Evolutionary conservation across 306 rosid species (phyloP), one percentile per base, ranked within the genome.

Genomic region (Quercus mongolica): DNA sequence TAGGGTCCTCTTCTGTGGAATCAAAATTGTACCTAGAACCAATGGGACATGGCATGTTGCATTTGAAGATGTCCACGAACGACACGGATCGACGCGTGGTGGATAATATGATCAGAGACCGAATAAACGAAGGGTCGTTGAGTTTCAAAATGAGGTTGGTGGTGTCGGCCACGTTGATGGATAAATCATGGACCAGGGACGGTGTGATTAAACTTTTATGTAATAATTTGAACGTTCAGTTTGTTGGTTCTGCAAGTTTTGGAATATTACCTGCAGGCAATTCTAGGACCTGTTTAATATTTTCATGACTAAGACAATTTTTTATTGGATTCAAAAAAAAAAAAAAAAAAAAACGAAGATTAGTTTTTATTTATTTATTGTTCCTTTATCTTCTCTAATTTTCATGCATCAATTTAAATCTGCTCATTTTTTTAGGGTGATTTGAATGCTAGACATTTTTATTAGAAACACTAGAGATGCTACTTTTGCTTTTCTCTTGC

Each of bases 151-250:
- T 92, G 41, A 87, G 74, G 69, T 2, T 92, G 20, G 3, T 68
- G 19, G 61, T 85, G 26, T 12, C 28, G 26, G 55, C 83, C 0
- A 10, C 49, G 35, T 78, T 80, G 71, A 83, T 20, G 20, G 17
- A 83, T 4, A 26, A 26, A 2, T 9, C 75, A 0, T 67, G 85
- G 75, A 30, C 81, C 0, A 83, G 74, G 31, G 56, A 5, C 1
- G 21, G 63, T 2, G 2, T 12, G 17, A 3, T 85, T 9, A 14
- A 70, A 10, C 87, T 87, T 6, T 4, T 65, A 52, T 94, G 96
- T 56, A 55, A 49, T 2, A 78, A 77, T 23, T 70, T 91, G 82
- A 87, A 82, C 77, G 74, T 94, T 71, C 62, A 19, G n/a, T 88
- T 89, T 56, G 38, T 49, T 30, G 81, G 78, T 19, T 28, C 44